These are phyloP conservation scores for Hirsutella minnesotensis DNA, from an alignment of 2,329 filamentous ascomycete species.

Conservation along the genomic window DNA sequence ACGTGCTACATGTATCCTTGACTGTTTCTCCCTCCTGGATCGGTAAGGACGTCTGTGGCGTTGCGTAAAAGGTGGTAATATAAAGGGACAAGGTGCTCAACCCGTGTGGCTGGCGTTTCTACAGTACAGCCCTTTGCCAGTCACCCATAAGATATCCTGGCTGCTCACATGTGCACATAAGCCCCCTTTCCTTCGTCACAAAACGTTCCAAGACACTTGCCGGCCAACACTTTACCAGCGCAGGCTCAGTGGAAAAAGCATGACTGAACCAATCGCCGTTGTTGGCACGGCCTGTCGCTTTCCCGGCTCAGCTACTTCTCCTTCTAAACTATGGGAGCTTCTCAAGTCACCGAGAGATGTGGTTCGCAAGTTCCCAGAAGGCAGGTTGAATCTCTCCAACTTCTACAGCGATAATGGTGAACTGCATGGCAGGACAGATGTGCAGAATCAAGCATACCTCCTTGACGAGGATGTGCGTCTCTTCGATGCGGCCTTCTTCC, in stretches of 20 bases:
- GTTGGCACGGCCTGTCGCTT: slow-evolving; percentile 27
- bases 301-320: slow-evolving; percentile 19
- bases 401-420: slow-evolving; percentile 19
- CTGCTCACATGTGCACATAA: too few relatives aligned
- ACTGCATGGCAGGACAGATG: slow-evolving; percentile 13
- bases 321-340: slow-evolving; percentile 24
- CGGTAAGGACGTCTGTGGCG: too few relatives aligned
- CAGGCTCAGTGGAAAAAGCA: neutral
- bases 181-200: too few relatives aligned
- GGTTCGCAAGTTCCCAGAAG: slow-evolving; percentile 14
- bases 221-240: neutral
- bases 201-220: neutral
- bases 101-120: too few relatives aligned
- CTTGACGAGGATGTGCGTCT: slow-evolving; percentile 17
- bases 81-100: too few relatives aligned
- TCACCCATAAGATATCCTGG: too few relatives aligned
- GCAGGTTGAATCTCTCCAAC: slow-evolving; percentile 13
- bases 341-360: slow-evolving; percentile 19
- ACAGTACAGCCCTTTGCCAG: too few relatives aligned
- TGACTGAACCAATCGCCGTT: slow-evolving; percentile 26
- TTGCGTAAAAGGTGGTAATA: too few relatives aligned
- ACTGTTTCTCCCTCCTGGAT: too few relatives aligned
- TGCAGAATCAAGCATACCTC: neutral
- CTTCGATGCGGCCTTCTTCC: slow-evolving; percentile 25
- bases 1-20: too few relatives aligned